These are phyloP conservation scores for Diplosphaera chodatii DNA, from an alignment of 139 green algal genomes.

Conservation along the genomic window DNA sequence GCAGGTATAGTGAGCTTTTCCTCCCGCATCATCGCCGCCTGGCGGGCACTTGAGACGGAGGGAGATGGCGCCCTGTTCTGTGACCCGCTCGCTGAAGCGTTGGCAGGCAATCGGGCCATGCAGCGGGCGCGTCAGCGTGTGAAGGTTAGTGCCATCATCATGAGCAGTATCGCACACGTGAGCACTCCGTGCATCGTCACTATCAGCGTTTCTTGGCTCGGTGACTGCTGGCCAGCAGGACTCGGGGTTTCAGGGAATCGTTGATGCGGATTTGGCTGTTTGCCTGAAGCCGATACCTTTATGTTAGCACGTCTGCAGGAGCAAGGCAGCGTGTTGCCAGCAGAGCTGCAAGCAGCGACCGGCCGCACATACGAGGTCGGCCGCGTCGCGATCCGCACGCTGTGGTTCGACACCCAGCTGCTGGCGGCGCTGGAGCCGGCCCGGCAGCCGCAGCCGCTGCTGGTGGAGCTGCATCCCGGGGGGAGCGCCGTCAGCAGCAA, in stretches of 20 bases:
- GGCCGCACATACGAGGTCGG: background rate
- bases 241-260: too few relatives aligned
- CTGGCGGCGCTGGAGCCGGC: background rate
- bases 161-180: too few relatives aligned
- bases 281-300: too few relatives aligned
- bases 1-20: background rate
- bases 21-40: background rate
- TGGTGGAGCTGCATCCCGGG: background rate
- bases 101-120: background rate
- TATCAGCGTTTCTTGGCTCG: too few relatives aligned
- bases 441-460: background rate
- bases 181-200: too few relatives aligned
- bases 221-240: too few relatives aligned
- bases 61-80: background rate
- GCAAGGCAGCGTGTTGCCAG: background rate
- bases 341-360: background rate
- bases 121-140: background rate
- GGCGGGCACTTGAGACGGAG: background rate
- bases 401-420: background rate
- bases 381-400: conserved; percentile 2
- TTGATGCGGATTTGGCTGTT: too few relatives aligned
- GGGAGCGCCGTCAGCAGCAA: background rate
- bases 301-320: too few relatives aligned
- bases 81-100: background rate
- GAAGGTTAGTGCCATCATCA: background rate